These are phyloP conservation scores for Ramalina intermedia DNA, from an alignment of 495 filamentous ascomycete genomes.

Conservation along the genomic window DNA sequence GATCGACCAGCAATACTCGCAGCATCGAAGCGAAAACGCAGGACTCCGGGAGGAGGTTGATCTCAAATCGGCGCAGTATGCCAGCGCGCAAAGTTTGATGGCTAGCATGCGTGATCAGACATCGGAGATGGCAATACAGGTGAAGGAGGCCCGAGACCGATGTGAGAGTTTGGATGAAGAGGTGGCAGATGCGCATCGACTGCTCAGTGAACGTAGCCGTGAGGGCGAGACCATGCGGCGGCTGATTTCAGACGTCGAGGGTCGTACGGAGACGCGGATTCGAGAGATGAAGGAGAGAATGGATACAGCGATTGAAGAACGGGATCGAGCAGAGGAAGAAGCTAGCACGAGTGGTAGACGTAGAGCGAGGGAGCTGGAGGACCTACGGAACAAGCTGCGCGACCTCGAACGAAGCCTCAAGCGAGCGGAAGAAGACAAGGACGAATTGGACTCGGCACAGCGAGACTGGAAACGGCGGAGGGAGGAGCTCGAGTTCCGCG, in stretches of 20 bases:
- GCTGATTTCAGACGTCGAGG: conserved; percentile 73
- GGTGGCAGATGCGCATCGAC: conserved; percentile 69
- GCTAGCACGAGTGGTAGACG: conserved; percentile 60
- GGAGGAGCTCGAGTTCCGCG: conserved; percentile 56
- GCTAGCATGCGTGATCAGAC: conserved; percentile 87
- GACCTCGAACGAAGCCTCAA: conserved; percentile 69
- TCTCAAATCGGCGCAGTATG: conserved; percentile 72
- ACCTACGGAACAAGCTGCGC: conserved; percentile 59
- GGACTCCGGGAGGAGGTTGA: conserved; percentile 68
- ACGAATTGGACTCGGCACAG: conserved; percentile 54
- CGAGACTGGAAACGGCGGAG: conserved; percentile 58
- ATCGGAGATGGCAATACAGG: conserved; percentile 75
- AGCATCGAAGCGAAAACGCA: conserved; percentile 47
- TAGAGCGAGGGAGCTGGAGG: conserved; percentile 71
- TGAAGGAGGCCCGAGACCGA: conserved; percentile 75
- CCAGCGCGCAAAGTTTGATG: conserved; percentile 70
- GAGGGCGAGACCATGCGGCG: conserved; percentile 93
- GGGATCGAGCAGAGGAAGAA: conserved; percentile 86
- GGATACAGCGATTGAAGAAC: conserved; percentile 79
- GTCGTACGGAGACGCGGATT: conserved; percentile 60
- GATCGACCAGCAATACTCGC: conserved; percentile 54
- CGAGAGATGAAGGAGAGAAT: conserved; percentile 81
- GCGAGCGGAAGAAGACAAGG: conserved; percentile 49
- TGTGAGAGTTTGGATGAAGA: conserved; percentile 89
- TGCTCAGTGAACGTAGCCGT: conserved; percentile 82